Conservation (phyloP, 2,329 filamentous ascomycete species). For the Alternaria panax region DNA sequence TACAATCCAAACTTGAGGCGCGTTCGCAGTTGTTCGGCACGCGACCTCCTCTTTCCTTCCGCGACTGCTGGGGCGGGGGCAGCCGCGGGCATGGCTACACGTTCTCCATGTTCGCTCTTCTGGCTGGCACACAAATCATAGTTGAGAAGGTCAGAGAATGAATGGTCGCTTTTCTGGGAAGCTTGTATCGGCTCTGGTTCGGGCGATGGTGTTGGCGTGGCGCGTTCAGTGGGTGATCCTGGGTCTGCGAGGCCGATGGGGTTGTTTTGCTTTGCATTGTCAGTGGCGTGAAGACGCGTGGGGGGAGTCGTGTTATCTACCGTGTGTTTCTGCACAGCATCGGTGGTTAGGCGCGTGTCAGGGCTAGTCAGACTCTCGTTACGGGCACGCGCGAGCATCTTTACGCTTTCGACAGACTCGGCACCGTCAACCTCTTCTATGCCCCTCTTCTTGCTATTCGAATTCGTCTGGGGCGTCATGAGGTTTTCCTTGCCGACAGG, state of each 20-base stretch:
- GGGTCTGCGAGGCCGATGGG: slow-evolving; percentile 36
- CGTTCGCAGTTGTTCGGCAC: slow-evolving; percentile 70
- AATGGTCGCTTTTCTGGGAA: slow-evolving; percentile 49
- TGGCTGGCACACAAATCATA: slow-evolving; percentile 56
- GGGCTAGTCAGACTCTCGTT: slow-evolving; percentile 20
- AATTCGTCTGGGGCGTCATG: slow-evolving; percentile 19
- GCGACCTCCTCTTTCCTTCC: slow-evolving; percentile 52
- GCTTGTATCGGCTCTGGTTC: slow-evolving; percentile 24
- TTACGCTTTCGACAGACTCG: slow-evolving; percentile 36
- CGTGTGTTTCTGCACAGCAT: slow-evolving; percentile 36
- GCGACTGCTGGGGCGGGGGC: slow-evolving; percentile 16
- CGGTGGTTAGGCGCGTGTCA: slow-evolving; percentile 31
- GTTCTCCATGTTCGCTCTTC: slow-evolving; percentile 33
- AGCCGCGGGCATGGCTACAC: slow-evolving; percentile 11
- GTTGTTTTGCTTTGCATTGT: slow-evolving; percentile 35
- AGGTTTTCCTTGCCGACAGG: slow-evolving; percentile 43
- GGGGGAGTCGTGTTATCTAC: slow-evolving; percentile 24
- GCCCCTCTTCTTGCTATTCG: slow-evolving; percentile 43
- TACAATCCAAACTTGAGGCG: slow-evolving; percentile 76
- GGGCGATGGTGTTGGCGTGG: slow-evolving; percentile 37
- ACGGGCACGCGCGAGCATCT: slow-evolving; percentile 36
- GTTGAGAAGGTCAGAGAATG: slow-evolving; percentile 58
- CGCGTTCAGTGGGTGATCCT: slow-evolving; percentile 46
- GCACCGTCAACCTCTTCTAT: slow-evolving; percentile 47
- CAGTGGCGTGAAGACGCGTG: slow-evolving; percentile 30